phyloP scores from a whole-genome alignment of 139 green algal genomes.

The Chloropicon primus region DNA sequence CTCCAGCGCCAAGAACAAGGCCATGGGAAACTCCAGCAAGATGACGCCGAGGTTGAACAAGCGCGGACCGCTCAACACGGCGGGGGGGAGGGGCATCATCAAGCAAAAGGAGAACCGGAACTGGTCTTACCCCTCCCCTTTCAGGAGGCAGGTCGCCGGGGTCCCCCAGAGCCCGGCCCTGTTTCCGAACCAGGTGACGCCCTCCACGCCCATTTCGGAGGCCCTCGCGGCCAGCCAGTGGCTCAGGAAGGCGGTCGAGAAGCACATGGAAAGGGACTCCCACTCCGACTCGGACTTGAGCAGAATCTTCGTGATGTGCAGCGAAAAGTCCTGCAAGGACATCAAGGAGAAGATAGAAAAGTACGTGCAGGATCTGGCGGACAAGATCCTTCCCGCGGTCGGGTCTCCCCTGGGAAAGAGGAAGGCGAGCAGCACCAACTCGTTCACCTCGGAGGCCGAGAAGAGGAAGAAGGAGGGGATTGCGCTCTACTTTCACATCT shows the following conservation, averaged over 20 bases:
- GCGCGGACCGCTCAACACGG: not conserved
- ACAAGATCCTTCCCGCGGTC: not conserved
- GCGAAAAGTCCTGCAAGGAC: not conserved
- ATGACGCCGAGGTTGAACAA: not conserved
- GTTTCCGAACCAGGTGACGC: not conserved
- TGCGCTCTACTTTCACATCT: not conserved
- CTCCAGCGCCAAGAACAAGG: not conserved
- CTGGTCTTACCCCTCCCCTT: not conserved
- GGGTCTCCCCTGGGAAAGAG: not conserved
- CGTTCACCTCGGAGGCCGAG: not conserved
- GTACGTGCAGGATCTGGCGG: not conserved
- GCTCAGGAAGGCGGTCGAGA: not conserved
- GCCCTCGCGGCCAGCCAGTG: not conserved
- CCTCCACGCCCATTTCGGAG: not conserved
- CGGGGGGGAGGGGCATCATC: too few relatives aligned
- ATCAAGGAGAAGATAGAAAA: not conserved
- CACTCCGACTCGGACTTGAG: not conserved
- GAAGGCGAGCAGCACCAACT: not conserved
- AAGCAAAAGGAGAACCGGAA: not conserved
- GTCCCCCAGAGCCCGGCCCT: not conserved
- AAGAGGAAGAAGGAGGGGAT: not conserved
- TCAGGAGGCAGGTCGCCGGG: not conserved
- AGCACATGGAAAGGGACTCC: not conserved
- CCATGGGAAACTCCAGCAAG: not conserved
- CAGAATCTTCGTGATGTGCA: not conserved